Evolutionary conservation across 2,329 filamentous ascomycete genomes (phyloP), one percentile per base, ranked within the genome.

Genomic region (Fusarium zealandicum): DNA sequence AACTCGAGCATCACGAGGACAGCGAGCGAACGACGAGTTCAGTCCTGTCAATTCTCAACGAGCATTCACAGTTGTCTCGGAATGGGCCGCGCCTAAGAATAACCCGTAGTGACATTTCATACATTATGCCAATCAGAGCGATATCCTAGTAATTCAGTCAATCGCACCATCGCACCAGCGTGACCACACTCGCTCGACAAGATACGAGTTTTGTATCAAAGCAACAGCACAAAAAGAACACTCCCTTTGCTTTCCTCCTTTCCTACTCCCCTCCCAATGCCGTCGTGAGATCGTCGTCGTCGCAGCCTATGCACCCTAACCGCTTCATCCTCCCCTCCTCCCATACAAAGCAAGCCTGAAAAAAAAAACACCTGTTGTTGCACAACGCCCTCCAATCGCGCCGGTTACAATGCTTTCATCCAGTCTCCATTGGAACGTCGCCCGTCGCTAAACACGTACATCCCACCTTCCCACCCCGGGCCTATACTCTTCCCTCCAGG

Each of bases 401-500:
- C 65, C 65, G 48, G 18, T 65, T 48, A 51, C 61, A 68, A 68
- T 68, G 62, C 64, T 58, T 56, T n/a, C 46, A 37, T 51, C 47
- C 51, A 61, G 37, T 43, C 55, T 47, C 57, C 47, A 44, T 53
- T 48, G 52, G 45, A 44, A 53, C 47, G 37, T 60, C 53, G 57
- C 35, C 31, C 51, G 31, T n/a, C 28, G 11, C 12, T 11, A 31
- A 31, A 31, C 28, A 31, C 28, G 28, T 31, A 16, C 17, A 3
- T 17, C 7, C 30, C 44, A 43, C 42, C 27, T 42, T 52, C 7
- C 30, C 44, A 43, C 42, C 27, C 39, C 47, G 51, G 46, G 47
- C 54, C 40, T 31, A 49, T 32, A 32, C 44, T 43, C n/a, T 36
- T 59, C 56, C 59, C 56, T 57, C 56, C 59, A 57, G 47, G 59